Conservation (phyloP, 1,284 basidiomycete species). For the Pseudozyma thailandica region DNA sequence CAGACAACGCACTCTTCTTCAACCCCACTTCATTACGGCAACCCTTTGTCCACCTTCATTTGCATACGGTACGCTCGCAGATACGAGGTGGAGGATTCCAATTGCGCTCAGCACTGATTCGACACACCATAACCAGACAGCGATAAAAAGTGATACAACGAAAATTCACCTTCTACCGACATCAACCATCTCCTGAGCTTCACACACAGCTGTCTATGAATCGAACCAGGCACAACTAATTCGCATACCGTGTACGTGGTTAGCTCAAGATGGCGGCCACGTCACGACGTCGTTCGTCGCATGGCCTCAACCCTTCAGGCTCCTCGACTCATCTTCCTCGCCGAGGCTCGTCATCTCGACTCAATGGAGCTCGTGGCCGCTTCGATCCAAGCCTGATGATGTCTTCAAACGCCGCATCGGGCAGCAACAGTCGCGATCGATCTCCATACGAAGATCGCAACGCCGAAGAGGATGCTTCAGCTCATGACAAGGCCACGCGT, state of each 20-base stretch:
- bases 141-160: too few relatives aligned
- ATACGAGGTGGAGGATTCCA: neutral
- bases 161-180: too few relatives aligned
- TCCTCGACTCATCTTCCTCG: conserved; percentile 48
- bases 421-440: conserved; percentile 19
- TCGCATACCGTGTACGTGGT: conserved; percentile 7
- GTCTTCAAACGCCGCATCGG: conserved; percentile 45
- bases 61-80: neutral
- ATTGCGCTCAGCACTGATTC: too few relatives aligned
- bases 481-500: conserved; percentile 17
- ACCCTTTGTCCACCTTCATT: neutral
- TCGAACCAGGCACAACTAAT: neutral
- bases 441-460: conserved; percentile 22
- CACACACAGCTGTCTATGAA: conserved; percentile 1
- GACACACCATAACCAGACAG: too few relatives aligned
- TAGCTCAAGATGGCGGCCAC: conserved; percentile 37
- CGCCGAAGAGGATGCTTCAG: conserved; percentile 15
- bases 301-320: conserved; percentile 44
- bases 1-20: too few relatives aligned
- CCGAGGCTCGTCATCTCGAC: conserved; percentile 37
- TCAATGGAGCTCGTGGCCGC: conserved; percentile 39
- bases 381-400: conserved; percentile 56
- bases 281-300: conserved; percentile 35
- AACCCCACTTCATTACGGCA: neutral
- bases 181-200: too few relatives aligned